A percentile compares a stretch with the other conserved stretches of the same genome.
phyloP scores from a whole-genome alignment of 2,329 filamentous ascomycete species.

The Trematosphaeria pertusa region DNA sequence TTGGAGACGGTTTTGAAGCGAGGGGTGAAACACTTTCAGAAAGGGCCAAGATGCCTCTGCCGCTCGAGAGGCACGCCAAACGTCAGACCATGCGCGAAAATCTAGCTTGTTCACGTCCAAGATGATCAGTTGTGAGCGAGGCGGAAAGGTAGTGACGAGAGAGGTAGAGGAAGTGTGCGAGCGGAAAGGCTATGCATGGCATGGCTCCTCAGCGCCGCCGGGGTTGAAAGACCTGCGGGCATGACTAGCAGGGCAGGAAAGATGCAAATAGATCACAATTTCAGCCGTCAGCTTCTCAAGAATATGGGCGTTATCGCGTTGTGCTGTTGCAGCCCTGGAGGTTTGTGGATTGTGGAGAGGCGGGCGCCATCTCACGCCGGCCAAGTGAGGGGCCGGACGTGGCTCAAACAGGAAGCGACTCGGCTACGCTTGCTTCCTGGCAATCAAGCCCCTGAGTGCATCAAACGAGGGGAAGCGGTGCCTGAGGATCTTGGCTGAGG shows the following conservation, averaged over 20 bases:
- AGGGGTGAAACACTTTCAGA: slow-evolving; percentile 17
- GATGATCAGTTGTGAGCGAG: neutral
- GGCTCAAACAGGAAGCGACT: neutral
- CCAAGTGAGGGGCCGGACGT: neutral
- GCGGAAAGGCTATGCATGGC: neutral
- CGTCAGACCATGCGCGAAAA: neutral
- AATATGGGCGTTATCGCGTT: too few species aligned
- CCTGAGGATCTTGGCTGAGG: too few species aligned
- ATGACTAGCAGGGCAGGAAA: neutral
- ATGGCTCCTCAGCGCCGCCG: neutral
- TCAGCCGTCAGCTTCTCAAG: neutral
- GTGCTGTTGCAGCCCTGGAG: neutral
- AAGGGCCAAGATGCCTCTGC: slow-evolving; percentile 4
- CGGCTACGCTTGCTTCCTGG: neutral
- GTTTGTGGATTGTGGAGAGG: neutral
- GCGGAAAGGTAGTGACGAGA: neutral
- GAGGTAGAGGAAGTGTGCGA: neutral
- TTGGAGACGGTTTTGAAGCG: slow-evolving; percentile 4
- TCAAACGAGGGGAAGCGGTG: too few species aligned
- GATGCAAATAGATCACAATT: too few species aligned
- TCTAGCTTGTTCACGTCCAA: neutral
- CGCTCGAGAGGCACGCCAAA: neutral
- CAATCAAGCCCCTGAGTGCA: too few species aligned
- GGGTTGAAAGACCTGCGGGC: neutral
- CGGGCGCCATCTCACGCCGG: neutral